These are phyloP conservation scores for Setomelanomma holmii DNA, from an alignment of 2,329 filamentous ascomycete species.

Conservation along the genomic window DNA sequence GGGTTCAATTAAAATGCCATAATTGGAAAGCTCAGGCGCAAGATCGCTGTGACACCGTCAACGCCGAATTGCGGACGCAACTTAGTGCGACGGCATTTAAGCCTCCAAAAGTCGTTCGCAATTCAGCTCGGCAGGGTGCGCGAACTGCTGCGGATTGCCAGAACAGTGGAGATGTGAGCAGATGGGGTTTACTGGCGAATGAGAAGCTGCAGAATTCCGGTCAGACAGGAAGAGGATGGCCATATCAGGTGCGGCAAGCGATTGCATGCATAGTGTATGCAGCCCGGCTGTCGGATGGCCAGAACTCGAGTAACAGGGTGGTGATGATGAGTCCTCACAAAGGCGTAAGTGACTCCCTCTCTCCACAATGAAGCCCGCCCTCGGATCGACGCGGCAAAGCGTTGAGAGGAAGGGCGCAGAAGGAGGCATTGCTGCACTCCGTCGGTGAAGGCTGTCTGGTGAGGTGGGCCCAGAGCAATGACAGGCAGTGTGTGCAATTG, in stretches of 20 bases:
- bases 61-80: too few relatives aligned
- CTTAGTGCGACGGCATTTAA: too few relatives aligned
- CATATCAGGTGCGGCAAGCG: conserved; percentile 26
- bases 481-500: not conserved
- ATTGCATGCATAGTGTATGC: conserved; percentile 24
- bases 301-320: conserved; percentile 12
- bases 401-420: conserved; percentile 5
- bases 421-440: not conserved
- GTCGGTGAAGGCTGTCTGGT: not conserved
- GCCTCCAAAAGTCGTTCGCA: not conserved
- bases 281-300: conserved; percentile 22
- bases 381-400: conserved; percentile 7
- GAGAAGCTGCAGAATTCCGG: conserved; percentile 31
- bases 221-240: conserved; percentile 39
- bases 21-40: too few relatives aligned
- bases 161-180: conserved; percentile 7
- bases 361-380: conserved; percentile 1
- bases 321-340: conserved; percentile 6
- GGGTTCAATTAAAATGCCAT: too few relatives aligned
- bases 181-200: conserved; percentile 30
- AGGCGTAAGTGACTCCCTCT: conserved; percentile 6
- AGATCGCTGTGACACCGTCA: too few relatives aligned
- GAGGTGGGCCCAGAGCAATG: not conserved
- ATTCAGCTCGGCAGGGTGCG: conserved; percentile 33
- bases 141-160: conserved; percentile 30